Evolutionary conservation across 2,329 filamentous ascomycete genomes (phyloP), one percentile per base, ranked within the genome.

Genomic region (Phaeosphaeriaceae sp.): DNA sequence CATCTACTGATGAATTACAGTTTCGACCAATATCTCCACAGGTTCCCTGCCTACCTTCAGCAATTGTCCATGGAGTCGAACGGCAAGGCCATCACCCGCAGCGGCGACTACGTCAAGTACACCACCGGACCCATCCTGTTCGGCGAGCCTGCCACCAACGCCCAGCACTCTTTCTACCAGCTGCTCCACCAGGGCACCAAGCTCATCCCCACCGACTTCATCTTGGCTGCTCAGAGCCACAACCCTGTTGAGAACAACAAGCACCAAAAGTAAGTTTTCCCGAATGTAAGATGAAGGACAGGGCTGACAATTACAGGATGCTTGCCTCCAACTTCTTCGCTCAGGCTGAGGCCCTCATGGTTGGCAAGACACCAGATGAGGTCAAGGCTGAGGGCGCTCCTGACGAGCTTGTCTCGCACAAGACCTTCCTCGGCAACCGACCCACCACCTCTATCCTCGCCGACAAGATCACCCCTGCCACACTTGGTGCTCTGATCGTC

Each of bases 121-220:
- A 97, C 94, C 58, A 99, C 95, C 40, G 94, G 95, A 50, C 88
- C 95, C 55, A 94, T 99, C 77, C 77, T 99, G 64, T 99, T 99
- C 78, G 95, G 95, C 76, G 95, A 99, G 86, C 95, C 95, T 54
- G 96, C 93, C 81, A 99, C 95, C 79, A 99, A 99, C 78, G 95
- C 95, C 47, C 95, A 99, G 85, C 95, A 99, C 88, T 98, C 95
- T 61, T 99, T 99, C 89, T 99, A 97, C 90, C 95, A 99, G 87
- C 90, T 99, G 49, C 89, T 99, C 59, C 95, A 99, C 86, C 95
- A 99, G 82, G 95, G 95, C 74, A 99, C 95, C 72, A 98, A 98
- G 88, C 89, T 99, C 75, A 98, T 99, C 77, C 95, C 95, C 17
- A 91, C 94, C 70, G 95, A 99, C 82, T 99, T 99, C 85, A 96